Base-by-base conservation (phyloP, 169 alveolate genomes). In the Plasmodium vinckei region DNA sequence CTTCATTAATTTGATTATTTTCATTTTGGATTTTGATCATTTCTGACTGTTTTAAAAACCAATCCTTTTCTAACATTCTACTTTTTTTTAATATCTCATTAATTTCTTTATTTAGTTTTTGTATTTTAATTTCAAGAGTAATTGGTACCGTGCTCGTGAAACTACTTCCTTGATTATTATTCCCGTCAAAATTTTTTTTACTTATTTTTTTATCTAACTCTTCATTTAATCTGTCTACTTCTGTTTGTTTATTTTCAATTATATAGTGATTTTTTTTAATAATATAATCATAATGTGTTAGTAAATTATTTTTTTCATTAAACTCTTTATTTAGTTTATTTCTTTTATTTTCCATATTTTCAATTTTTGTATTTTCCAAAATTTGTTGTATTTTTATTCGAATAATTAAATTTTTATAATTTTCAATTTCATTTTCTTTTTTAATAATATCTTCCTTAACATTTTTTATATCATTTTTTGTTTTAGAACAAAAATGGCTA, bases 11-110 rank as follows among this genome's bases (percentile, higher is more conserved):
- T 59, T 86, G 69, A 12, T 21, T 49, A 42, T 86, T 86, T 39
- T 86, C 91, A 86, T 86, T 86, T 86, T 86, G 87, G 60, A 86
- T 86, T 57, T 86, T 71, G 12, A 86, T 61, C 56, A 86, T 23
- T 57, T 86, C 87, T 0, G 91, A 86, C 9, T 86, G 91, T 42
- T 86, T 86, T 7, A 86, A 6, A 10, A 86, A 86, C 91, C 91
- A 86, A 6, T 86, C 70, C 17, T 86, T 86, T 86, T 86, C 91
- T 42, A 86, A 46, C 4, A 56, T 13, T 46, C 91, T 19, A 42
- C 91, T 70, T 12, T 71, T 39, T 47, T 86, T 86, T 9, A 69
- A 12, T 47, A 69, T 73, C 3, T 86, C 75, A 9, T 5, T 10
- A 27, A 69, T 86, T 15, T 86, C 68, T 69, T 86, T 86, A 63